phyloP scores from a whole-genome alignment of 495 filamentous ascomycete species.

The Parachaetomium inaequale region DNA sequence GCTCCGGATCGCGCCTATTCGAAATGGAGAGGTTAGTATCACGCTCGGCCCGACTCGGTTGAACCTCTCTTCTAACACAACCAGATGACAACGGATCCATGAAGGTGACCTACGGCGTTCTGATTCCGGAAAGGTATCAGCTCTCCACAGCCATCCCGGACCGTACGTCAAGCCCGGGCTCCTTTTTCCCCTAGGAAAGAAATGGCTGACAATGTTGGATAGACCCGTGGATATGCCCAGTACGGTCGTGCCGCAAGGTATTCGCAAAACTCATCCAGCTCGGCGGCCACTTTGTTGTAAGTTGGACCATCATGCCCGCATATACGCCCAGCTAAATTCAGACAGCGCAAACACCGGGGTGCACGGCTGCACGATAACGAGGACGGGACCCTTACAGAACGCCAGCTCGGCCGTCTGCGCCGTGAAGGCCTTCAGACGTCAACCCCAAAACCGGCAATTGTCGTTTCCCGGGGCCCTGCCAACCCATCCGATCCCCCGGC shows the following conservation, averaged over 20 bases:
- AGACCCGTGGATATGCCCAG: constrained; percentile 26
- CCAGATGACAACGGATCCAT: constrained; percentile 9
- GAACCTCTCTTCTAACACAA: not conserved
- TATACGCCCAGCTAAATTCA: not conserved
- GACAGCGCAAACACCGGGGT: constrained; percentile 25
- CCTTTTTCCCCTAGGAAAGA: too few relatives aligned
- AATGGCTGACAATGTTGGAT: too few relatives aligned
- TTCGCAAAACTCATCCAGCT: constrained; percentile 5
- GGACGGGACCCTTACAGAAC: constrained; percentile 36
- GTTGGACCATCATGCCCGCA: not conserved
- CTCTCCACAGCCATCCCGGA: not conserved
- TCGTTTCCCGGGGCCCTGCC: constrained; percentile 18
- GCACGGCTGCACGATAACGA: constrained; percentile 34
- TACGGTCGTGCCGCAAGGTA: constrained; percentile 21
- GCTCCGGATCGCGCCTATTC: constrained; percentile 26
- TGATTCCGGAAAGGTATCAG: constrained; percentile 28
- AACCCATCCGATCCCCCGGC: not conserved
- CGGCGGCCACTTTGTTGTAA: constrained; percentile 27
- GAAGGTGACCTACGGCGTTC: constrained; percentile 3
- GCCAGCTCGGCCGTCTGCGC: not conserved
- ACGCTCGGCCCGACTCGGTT: not conserved
- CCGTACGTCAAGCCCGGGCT: too few relatives aligned
- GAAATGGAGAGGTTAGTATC: constrained; percentile 22
- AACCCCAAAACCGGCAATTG: constrained; percentile 12
- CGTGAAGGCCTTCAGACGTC: not conserved